phyloP scores from a whole-genome alignment of 2,329 filamentous ascomycete species.

The Juglanconis oblonga region DNA sequence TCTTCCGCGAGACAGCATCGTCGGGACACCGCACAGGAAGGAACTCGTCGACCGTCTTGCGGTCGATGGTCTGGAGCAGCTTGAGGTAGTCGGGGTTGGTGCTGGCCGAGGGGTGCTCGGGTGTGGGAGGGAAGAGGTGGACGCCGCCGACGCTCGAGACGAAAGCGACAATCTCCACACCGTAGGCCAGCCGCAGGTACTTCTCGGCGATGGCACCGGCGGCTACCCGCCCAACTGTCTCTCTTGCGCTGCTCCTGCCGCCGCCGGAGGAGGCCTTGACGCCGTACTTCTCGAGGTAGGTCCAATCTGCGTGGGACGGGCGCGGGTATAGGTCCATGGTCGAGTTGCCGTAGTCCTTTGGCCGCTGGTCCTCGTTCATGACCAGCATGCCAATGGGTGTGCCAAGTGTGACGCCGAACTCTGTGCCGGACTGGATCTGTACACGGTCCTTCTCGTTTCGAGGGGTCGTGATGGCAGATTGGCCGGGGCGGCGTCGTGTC shows the following conservation, averaged over 20 bases:
- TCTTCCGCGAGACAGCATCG: constrained; percentile 58
- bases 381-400: constrained; percentile 88
- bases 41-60: constrained; percentile 75
- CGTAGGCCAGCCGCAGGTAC: constrained; percentile 76
- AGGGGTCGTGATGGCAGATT: constrained; percentile 86
- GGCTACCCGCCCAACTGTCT: constrained; percentile 91
- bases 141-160: constrained; percentile 80
- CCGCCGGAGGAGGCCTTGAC: constrained; percentile 89
- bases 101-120: constrained; percentile 64
- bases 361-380: constrained; percentile 87
- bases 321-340: constrained; percentile 92
- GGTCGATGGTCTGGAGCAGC: constrained; percentile 69
- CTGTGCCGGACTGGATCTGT: constrained; percentile 88
- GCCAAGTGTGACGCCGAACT: constrained; percentile 84
- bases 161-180: constrained; percentile 88
- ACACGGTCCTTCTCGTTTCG: constrained; percentile 90
- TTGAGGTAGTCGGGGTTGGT: constrained; percentile 77
- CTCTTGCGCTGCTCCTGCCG: constrained; percentile 85
- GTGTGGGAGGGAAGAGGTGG: constrained; percentile 71
- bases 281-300: constrained; percentile 96
- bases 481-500: constrained; percentile 83
- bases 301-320: constrained; percentile 93
- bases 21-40: constrained; percentile 87
- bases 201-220: constrained; percentile 93
- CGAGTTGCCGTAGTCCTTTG: constrained; percentile 83